Evolutionary conservation across 1,284 basidiomycete species (phyloP), one percentile per base, ranked within the genome.

Genomic region (Cutaneotrichosporon mucoides): DNA sequence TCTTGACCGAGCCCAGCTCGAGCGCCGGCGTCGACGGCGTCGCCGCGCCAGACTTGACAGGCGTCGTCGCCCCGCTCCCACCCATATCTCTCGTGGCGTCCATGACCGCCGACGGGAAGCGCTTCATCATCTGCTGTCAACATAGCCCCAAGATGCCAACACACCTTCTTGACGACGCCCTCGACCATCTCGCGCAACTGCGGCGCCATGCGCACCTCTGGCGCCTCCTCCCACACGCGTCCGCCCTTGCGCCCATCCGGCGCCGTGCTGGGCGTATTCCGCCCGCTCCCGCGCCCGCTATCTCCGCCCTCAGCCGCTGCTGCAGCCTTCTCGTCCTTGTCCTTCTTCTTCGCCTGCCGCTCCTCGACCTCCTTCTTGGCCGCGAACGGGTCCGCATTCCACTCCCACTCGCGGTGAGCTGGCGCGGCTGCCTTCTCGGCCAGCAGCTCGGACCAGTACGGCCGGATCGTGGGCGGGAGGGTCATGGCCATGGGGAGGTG

Each of bases 131-230:
- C 76, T 79, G 63, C n/a, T 5, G 55, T 63, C 44, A n/a, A n/a
- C 59, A 52, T 24, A 16, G 8, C 37, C 13, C 45, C 12, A n/a
- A n/a, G n/a, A n/a, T n/a, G n/a, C n/a, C 6, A 6, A 37, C 11
- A 7, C 37, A 9, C 89, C 82, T 86, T 84, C 72, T 88, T 88
- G n/a, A 95, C 85, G 0, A 86, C 85, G 24, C 84, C 83, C 76
- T 97, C 92, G 6, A 94, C 89, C 57, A 86, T 78, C 63, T 92
- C 90, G 42, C 93, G 83, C 57, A 96, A 79, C 10, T 79, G 77
- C 16, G 81, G 82, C 1, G 89, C 86, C 89, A 97, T 93, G 71
- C 85, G 87, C 15, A 94, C 92, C 73, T 96, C 92, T 0, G 88
- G 87, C 4, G 84, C 85, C 53, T 84, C 81, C 49, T 83, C 80